Conservation (phyloP, 164 flowering plant genomes). For the Piper longum region DNA sequence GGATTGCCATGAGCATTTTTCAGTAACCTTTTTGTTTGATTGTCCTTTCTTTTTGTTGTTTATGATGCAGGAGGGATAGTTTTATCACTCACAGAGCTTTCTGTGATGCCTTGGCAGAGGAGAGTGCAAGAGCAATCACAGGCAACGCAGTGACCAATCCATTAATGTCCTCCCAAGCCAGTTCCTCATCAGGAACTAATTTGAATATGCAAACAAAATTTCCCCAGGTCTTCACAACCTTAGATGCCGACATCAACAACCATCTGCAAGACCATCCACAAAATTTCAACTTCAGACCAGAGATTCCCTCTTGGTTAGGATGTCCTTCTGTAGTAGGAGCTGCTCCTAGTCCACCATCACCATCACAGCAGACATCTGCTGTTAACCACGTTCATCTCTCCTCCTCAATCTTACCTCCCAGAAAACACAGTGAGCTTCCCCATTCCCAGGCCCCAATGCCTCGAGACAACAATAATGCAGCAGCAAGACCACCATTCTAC, state of each 20-base stretch:
- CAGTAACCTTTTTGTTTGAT: too few relatives aligned
- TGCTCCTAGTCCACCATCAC: constrained; percentile 10
- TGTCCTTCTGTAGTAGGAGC: constrained; percentile 14
- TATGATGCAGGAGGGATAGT: too few relatives aligned
- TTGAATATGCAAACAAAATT: constrained; percentile 18
- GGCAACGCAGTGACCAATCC: constrained; percentile 4
- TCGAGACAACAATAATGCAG: constrained; percentile 1
- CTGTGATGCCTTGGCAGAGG: constrained; percentile 54
- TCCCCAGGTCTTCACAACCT: constrained; percentile 5
- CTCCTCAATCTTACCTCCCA: constrained; percentile 21
- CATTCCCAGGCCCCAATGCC: constrained; percentile 8
- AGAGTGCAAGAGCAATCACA: constrained; percentile 48
- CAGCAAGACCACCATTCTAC: constrained; percentile 14
- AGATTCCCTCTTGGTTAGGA: constrained; percentile 50
- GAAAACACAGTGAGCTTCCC: constrained; percentile 20
- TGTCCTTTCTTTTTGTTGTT: too few relatives aligned
- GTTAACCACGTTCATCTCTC: constrained; percentile 13
- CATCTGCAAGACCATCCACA: constrained; percentile 25
- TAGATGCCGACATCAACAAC: background rate
- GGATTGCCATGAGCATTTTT: background rate
- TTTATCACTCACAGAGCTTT: too few relatives aligned
- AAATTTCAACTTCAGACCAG: constrained; percentile 15
- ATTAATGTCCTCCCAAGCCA: constrained; percentile 15
- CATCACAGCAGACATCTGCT: background rate
- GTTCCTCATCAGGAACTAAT: constrained; percentile 3